These are phyloP conservation scores for Yamadazyma trypodendri DNA, from an alignment of 1,139 yeast species.

Conservation along the genomic window DNA sequence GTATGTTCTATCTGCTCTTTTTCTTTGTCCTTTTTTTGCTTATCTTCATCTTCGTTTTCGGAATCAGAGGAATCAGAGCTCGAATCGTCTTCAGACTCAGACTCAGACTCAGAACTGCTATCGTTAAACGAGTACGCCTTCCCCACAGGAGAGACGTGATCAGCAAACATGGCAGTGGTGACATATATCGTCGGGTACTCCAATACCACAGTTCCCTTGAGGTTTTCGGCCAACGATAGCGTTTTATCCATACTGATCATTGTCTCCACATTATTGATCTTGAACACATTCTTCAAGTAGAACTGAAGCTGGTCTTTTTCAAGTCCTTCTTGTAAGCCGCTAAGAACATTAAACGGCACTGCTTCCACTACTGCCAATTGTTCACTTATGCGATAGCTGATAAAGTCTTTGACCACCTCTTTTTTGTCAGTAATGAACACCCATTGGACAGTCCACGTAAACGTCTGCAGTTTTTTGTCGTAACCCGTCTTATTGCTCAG, in stretches of 20 bases:
- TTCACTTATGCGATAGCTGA: slow-evolving; percentile 50
- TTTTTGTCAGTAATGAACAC: slow-evolving; percentile 35
- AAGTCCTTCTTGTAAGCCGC: slow-evolving; percentile 8
- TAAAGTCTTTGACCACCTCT: slow-evolving; percentile 25
- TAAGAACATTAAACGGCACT: slow-evolving; percentile 37
- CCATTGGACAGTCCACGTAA: slow-evolving; percentile 85
- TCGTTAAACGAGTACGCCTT: slow-evolving; percentile 19
- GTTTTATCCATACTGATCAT: slow-evolving; percentile 24
- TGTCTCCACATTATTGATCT: slow-evolving; percentile 13
- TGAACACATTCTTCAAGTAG: slow-evolving; percentile 34
- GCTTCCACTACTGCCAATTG: slow-evolving; percentile 30
- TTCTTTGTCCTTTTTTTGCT: background rate
- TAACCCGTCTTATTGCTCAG: slow-evolving; percentile 66
- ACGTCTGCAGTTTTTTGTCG: slow-evolving; percentile 62
- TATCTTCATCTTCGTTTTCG: slow-evolving; percentile 4
- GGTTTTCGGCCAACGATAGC: slow-evolving; percentile 36
- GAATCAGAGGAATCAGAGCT: slow-evolving; percentile 5
- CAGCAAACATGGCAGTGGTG: slow-evolving; percentile 14
- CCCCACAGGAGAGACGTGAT: slow-evolving; percentile 13
- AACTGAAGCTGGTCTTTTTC: slow-evolving; percentile 26
- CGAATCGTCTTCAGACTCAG: slow-evolving; percentile 10
- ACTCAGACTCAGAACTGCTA: slow-evolving; percentile 7
- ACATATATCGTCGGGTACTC: slow-evolving; percentile 76
- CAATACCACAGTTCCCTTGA: slow-evolving; percentile 59
- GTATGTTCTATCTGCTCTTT: background rate